Conservation (phyloP, 441 rosid species). For the Populus hybrid region DNA sequence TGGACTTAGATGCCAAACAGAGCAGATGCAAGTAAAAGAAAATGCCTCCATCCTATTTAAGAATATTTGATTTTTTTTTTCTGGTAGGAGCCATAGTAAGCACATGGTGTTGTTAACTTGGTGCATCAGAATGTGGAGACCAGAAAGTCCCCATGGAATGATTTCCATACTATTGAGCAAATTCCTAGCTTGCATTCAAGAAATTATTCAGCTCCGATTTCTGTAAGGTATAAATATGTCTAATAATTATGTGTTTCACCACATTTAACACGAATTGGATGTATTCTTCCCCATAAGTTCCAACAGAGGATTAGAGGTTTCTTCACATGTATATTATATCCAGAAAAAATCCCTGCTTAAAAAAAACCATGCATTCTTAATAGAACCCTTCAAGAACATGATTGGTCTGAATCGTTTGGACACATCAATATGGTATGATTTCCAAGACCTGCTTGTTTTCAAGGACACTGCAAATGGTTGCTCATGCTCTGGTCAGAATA, state of each 20-base stretch:
- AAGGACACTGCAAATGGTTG: neutral
- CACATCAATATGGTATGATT: neutral
- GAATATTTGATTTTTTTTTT: neutral
- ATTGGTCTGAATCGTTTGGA: neutral
- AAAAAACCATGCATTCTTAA: neutral
- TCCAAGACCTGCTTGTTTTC: neutral
- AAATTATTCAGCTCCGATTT: neutral
- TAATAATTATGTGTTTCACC: neutral
- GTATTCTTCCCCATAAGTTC: neutral
- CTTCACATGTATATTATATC: neutral
- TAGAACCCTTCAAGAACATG: neutral
- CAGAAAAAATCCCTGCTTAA: neutral
- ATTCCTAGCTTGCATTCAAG: neutral
- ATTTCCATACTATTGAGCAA: neutral
- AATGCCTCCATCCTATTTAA: neutral
- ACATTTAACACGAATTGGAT: neutral
- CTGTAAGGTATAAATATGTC: neutral
- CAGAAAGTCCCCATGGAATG: neutral
- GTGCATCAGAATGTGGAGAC: neutral
- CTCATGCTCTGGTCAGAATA: neutral
- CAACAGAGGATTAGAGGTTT: neutral
- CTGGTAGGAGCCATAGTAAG: constrained; percentile 6
- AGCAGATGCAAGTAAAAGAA: neutral
- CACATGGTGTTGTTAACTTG: neutral
- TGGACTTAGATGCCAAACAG: constrained; percentile 4